Evolutionary conservation across 75 land plant species (phyloP), one percentile per base, ranked within the genome.

Genomic region (Cupressus sempervirens): DNA sequence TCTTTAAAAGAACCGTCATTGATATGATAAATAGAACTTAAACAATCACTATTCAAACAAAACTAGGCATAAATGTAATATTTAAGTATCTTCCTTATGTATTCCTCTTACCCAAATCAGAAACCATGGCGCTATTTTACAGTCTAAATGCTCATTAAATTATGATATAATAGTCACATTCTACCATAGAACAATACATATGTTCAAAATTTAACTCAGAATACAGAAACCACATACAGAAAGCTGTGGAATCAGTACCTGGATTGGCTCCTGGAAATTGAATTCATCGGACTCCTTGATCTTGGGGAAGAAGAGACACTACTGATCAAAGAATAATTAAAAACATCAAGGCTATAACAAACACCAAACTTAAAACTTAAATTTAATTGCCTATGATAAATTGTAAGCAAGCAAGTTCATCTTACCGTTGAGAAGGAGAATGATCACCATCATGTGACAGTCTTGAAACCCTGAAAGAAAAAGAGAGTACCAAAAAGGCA

Each of bases 201-300:
- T 58, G 4, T 62, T 62, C 67, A 23, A 23, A 23, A 62, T 7
- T 23, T n/a, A 5, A 26, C 67, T 56, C 26, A 26, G 26, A 62
- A 20, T 26, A 58, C 23, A 58, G 23, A 58, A 70, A 72, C 15
- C 0, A 36, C 30, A 9, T 9, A 9, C 13, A 72, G 32, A 29
- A 30, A 3, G 4, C 35, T 30, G 1, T 1, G 32, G 74, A 3
- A 45, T 9, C 16, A 52, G 54, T 90, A 93, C 94, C 84, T 79
- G 86, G 93, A 88, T 30, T 41, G 83, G 84, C 94, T 91, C 82
- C 86, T 86, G 23, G 86, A 87, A 53, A 84, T 67, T 9, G 88
- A 86, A 46, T 74, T 38, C 58, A 90, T 88, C 29, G 77, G 80
- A 84, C 94, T 93, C 15, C 84, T 50, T 72, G 93, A 86, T 75